Evolutionary conservation across 2,329 filamentous ascomycete genomes (phyloP).

Genomic region (Colletotrichum sidae): DNA sequence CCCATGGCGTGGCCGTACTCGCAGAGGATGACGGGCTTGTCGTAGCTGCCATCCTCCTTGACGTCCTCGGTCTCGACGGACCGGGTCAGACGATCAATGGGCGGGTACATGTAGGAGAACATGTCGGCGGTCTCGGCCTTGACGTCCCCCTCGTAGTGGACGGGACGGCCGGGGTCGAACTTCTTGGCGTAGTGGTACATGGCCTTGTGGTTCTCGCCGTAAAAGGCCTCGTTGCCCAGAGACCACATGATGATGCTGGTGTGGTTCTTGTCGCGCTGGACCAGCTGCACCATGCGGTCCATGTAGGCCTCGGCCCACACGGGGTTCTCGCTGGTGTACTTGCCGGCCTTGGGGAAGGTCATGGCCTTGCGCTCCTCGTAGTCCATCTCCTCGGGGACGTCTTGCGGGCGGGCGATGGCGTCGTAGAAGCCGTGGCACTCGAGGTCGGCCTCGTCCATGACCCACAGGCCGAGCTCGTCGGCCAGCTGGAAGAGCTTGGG

Average conservation of each 20-base stretch:
- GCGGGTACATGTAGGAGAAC: slow-evolving; percentile 76
- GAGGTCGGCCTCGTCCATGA: slow-evolving; percentile 63
- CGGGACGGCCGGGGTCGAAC: slow-evolving; percentile 67
- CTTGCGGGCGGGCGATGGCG: slow-evolving; percentile 59
- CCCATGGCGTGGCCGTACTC: slow-evolving; percentile 77
- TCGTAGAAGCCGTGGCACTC: slow-evolving; percentile 67
- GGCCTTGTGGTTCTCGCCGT: slow-evolving; percentile 73
- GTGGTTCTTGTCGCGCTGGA: slow-evolving; percentile 78
- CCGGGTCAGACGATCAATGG: slow-evolving; percentile 61
- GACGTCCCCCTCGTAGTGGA: slow-evolving; percentile 76
- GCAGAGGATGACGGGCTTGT: slow-evolving; percentile 70
- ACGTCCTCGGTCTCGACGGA: slow-evolving; percentile 58
- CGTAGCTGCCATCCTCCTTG: slow-evolving; percentile 54
- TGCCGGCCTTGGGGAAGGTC: slow-evolving; percentile 64
- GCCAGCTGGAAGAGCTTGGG: slow-evolving; percentile 69
- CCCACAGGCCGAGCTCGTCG: slow-evolving; percentile 75
- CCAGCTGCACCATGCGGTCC: slow-evolving; percentile 72
- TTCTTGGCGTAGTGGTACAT: slow-evolving; percentile 74
- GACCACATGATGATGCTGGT: slow-evolving; percentile 79
- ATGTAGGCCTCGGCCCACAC: slow-evolving; percentile 73
- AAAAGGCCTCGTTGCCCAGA: slow-evolving; percentile 79
- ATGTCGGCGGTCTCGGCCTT: slow-evolving; percentile 72
- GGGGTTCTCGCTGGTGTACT: slow-evolving; percentile 71
- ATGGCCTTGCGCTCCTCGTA: slow-evolving; percentile 71
- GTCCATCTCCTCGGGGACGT: slow-evolving; percentile 66